phyloP scores from a whole-genome alignment of 75 land plant species.

The Pseudotsuga menziesii region DNA sequence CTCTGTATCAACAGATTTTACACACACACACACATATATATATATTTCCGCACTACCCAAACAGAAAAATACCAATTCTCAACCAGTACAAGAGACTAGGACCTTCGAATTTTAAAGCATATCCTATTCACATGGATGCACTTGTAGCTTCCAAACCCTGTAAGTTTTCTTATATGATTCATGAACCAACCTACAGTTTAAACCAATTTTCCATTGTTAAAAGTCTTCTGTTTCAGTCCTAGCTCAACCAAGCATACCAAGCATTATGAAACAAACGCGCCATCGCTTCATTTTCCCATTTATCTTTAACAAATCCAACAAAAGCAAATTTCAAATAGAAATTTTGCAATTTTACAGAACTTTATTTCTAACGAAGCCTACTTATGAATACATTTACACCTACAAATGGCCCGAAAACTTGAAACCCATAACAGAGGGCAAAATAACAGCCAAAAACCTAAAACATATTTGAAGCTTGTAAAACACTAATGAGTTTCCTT shows the following conservation, averaged over 20 bases:
- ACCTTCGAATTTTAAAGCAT: not conserved
- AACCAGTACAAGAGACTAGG: not conserved
- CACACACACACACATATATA: no score
- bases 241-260: not conserved
- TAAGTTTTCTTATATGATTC: not conserved
- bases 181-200: no score
- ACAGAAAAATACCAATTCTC: not conserved
- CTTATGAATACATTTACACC: no score
- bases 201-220: no score
- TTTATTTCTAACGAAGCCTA: no score
- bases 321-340: no score
- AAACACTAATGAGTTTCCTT: not conserved
- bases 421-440: not conserved
- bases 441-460: not conserved
- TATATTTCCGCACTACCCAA: no score
- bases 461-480: not conserved
- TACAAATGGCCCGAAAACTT: not conserved
- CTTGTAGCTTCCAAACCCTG: not conserved
- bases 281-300: not conserved
- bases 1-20: no score
- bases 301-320: not conserved
- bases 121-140: not conserved
- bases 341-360: no score
- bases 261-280: not conserved
- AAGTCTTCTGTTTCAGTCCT: not conserved